A percentile compares a stretch with the other conserved stretches of the same genome.
Conservation (phyloP, 2,329 filamentous ascomycete genomes). For the Tolypocladium guangdongense region DNA sequence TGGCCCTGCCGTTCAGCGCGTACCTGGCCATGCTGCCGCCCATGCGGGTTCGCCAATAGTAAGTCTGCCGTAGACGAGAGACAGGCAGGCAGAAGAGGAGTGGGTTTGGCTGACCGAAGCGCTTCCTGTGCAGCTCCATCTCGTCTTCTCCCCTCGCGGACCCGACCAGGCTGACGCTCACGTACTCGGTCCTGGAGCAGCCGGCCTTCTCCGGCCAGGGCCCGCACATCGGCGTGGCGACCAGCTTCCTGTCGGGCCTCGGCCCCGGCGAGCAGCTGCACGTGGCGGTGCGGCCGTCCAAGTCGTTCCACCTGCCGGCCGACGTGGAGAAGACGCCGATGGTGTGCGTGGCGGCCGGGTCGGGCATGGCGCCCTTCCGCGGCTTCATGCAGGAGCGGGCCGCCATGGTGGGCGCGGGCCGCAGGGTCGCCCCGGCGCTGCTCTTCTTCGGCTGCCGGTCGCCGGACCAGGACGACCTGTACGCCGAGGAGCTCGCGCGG, state of each 20-base stretch:
- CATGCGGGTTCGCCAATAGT: constrained; percentile 68
- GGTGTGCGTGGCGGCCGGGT: constrained; percentile 40
- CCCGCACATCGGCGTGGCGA: constrained; percentile 47
- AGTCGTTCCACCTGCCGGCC: constrained; percentile 37
- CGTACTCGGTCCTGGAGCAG: constrained; percentile 53
- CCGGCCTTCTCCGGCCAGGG: constrained; percentile 40
- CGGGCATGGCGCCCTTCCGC: constrained; percentile 51
- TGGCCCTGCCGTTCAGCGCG: constrained; percentile 50
- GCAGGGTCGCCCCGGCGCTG: constrained; percentile 46
- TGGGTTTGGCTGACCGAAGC: neutral
- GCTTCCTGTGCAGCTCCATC: constrained; percentile 39
- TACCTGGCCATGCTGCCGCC: constrained; percentile 66
- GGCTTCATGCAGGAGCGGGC: constrained; percentile 54
- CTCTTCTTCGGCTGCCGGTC: constrained; percentile 54
- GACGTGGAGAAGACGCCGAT: constrained; percentile 35
- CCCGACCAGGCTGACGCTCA: constrained; percentile 48
- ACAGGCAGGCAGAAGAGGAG: neutral
- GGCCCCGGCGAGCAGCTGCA: constrained; percentile 30
- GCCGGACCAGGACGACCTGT: constrained; percentile 46
- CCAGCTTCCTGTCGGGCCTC: constrained; percentile 45
- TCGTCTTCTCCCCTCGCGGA: constrained; percentile 60
- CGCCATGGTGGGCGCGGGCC: constrained; percentile 35
- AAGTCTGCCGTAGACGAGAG: constrained; percentile 4
- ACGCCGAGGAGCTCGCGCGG: constrained; percentile 42
- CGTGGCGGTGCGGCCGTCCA: constrained; percentile 36